phyloP scores from a whole-genome alignment of 768 basidiomycete genomes.

The Boletus bicolor region DNA sequence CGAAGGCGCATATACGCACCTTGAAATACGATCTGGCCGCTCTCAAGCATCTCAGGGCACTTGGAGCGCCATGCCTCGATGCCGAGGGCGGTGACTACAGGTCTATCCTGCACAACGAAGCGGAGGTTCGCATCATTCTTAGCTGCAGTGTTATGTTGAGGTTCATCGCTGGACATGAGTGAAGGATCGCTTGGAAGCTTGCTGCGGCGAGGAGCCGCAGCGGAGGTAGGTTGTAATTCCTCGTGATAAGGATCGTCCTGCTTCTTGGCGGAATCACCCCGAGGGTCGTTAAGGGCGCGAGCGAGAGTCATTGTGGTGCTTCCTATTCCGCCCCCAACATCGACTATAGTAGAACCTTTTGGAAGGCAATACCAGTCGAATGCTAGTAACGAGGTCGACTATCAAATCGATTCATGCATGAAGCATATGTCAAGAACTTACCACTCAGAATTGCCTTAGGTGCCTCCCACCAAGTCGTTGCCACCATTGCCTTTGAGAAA shows the following conservation, averaged over 20 bases:
- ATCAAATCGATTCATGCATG: not conserved
- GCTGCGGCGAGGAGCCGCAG: not conserved
- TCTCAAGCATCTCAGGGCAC: constrained; percentile 55
- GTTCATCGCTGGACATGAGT: not conserved
- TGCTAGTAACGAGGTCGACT: constrained; percentile 33
- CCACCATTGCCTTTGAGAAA: constrained; percentile 76
- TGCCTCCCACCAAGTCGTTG: constrained; percentile 67
- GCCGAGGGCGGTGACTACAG: constrained; percentile 52
- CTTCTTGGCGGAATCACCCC: not conserved
- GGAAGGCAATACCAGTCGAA: constrained; percentile 57
- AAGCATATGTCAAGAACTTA: constrained; percentile 22
- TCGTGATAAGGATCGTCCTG: constrained; percentile 1
- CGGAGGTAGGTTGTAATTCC: not conserved
- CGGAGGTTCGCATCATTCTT: constrained; percentile 36
- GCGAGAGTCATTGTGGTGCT: constrained; percentile 44
- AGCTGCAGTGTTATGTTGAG: constrained; percentile 12
- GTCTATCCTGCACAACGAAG: constrained; percentile 58
- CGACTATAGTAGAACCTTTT: constrained; percentile 51
- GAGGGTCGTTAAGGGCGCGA: constrained; percentile 30
- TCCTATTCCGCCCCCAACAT: constrained; percentile 72
- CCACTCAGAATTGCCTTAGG: constrained; percentile 58
- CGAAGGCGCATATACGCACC: constrained; percentile 25
- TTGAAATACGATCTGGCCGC: constrained; percentile 52
- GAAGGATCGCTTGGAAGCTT: constrained; percentile 2
- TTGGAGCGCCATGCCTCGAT: constrained; percentile 56